Conservation (phyloP, 176 grass and related monocot species). For the Zea luxurians region DNA sequence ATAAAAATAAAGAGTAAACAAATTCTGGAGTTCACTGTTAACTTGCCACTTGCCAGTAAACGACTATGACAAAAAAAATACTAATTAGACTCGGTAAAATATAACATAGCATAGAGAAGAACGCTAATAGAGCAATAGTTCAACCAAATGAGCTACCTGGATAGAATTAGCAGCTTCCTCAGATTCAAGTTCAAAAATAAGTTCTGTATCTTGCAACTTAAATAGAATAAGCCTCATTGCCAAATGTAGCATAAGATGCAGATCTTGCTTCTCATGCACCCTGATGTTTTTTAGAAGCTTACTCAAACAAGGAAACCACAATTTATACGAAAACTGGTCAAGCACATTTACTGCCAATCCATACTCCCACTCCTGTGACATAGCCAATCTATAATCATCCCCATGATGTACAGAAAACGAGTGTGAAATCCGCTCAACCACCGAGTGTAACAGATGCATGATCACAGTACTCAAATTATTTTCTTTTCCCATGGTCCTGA, state of each 20-base stretch:
- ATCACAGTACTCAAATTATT: slow-evolving; percentile 60
- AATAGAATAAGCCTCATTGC: slow-evolving; percentile 59
- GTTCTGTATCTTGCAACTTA: slow-evolving; percentile 80
- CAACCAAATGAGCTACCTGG: slow-evolving; percentile 55
- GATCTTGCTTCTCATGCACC: slow-evolving; percentile 45
- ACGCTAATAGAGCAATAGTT: slow-evolving; percentile 6
- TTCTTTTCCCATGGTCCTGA: slow-evolving; percentile 72
- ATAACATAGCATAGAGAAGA: slow-evolving; percentile 16
- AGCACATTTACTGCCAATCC: slow-evolving; percentile 60
- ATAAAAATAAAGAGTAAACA: neutral
- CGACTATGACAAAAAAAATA: slow-evolving; percentile 14
- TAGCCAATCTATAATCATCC: slow-evolving; percentile 23
- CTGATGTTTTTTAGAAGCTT: slow-evolving; percentile 69
- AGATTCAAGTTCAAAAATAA: slow-evolving; percentile 75
- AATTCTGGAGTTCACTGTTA: neutral
- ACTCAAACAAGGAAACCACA: slow-evolving; percentile 90
- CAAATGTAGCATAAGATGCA: slow-evolving; percentile 55
- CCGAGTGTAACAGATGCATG: slow-evolving; percentile 57
- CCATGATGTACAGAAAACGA: slow-evolving; percentile 28
- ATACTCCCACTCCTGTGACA: slow-evolving; percentile 75
- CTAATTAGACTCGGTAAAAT: slow-evolving; percentile 14
- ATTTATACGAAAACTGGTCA: slow-evolving; percentile 70
- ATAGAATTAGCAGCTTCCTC: slow-evolving; percentile 55
- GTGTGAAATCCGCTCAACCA: slow-evolving; percentile 45
- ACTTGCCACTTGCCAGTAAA: slow-evolving; percentile 25